These are phyloP conservation scores for Cryptococcus hybrid DNA, from an alignment of 1,284 basidiomycete genomes.

Conservation along the genomic window DNA sequence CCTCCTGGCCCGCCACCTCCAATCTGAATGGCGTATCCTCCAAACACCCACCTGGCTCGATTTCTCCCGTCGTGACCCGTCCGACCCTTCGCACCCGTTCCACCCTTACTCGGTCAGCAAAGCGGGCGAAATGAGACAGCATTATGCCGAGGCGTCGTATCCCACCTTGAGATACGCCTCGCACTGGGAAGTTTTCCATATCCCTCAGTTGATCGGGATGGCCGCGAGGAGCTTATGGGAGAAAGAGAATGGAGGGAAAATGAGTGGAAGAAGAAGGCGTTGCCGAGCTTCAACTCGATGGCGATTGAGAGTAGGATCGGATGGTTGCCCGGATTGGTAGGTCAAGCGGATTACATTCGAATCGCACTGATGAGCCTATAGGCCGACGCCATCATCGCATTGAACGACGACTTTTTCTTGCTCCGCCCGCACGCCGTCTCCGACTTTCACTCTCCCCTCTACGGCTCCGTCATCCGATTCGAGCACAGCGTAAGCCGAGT, in stretches of 20 bases:
- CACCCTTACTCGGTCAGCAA: constrained; percentile 19
- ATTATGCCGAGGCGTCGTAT: constrained; percentile 14
- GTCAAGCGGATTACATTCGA: background rate
- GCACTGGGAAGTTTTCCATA: constrained; percentile 45
- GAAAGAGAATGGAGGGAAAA: constrained; percentile 30
- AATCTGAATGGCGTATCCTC: constrained; percentile 31
- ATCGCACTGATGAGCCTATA: constrained; percentile 1
- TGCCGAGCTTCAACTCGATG: constrained; percentile 49
- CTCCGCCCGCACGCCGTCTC: constrained; percentile 37
- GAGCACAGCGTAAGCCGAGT: constrained; percentile 19
- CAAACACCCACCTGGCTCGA: constrained; percentile 46
- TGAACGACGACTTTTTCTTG: constrained; percentile 48
- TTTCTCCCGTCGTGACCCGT: constrained; percentile 32
- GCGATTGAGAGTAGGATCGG: constrained; percentile 44
- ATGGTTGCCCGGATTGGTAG: constrained; percentile 42
- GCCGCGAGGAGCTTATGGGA: constrained; percentile 15
- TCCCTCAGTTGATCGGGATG: constrained; percentile 31
- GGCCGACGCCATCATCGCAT: constrained; percentile 34
- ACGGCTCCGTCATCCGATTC: constrained; percentile 45
- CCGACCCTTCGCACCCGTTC: constrained; percentile 29
- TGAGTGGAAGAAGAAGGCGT: constrained; percentile 34
- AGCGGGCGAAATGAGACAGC: constrained; percentile 3
- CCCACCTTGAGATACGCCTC: constrained; percentile 36
- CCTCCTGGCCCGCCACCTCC: constrained; percentile 12
- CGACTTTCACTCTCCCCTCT: constrained; percentile 44